Base-by-base conservation (phyloP, 176 grass and related monocot species). In the Phyllostachys edulis region DNA sequence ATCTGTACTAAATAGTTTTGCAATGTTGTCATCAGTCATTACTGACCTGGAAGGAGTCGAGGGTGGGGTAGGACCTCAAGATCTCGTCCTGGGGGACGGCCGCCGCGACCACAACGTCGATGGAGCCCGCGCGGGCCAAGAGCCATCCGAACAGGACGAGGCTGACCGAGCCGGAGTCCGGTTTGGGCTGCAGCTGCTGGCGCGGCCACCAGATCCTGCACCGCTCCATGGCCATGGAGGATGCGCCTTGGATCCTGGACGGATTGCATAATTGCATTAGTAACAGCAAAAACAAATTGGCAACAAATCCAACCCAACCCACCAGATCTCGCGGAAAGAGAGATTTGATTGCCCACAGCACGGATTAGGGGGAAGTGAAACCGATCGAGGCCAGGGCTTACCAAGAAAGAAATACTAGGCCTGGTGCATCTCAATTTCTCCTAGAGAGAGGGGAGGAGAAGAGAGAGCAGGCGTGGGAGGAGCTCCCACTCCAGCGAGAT, bases 191-290 rank as follows among this genome's bases (percentile, higher is more conserved):
- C 54, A 32, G 52, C 34, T 75, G 41, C 70, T 68, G 69, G 44
- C 71, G 71, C 10, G 88, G 88, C 83, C 88, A 89, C 88, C 88
- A 86, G 46, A 89, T 76, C 78, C 88, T 76, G 78, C 88, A 89
- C 38, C 71, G 64, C 55, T 81, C 78, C 29, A 81, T 56, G 44
- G 63, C 47, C 76, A 79, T 40, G 12, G 16, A 12, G 18, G 46
- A 18, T 42, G 71, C 29, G 51, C 45, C 20, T 83, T 64, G 57
- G 27, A 37, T 40, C 44, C 79, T 69, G 49, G 7, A 67, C 1
- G 36, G 23, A n/a, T n/a, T n/a, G n/a, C n/a, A n/a, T n/a, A n/a
- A 42, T 41, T 56, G 16, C n/a, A 81, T 26, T 8, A 41, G 7
- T 41, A 7, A 77, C 3, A 23, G 13, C 74, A 60, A 41, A 80